phyloP scores from a whole-genome alignment of 2,329 filamentous ascomycete genomes.

The Catunica adiposa region DNA sequence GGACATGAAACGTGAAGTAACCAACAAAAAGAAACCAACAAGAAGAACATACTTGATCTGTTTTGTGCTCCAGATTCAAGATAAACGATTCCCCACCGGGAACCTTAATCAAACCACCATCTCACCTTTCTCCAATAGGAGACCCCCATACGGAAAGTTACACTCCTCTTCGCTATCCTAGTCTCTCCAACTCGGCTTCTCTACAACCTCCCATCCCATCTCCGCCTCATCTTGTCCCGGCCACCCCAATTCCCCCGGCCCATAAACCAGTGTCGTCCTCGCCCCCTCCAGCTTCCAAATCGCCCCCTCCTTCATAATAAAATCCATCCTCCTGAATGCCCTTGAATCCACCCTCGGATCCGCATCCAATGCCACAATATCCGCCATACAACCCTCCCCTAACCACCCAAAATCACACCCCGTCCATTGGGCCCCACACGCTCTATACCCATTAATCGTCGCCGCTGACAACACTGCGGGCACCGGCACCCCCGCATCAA shows the following conservation, averaged over 20 bases:
- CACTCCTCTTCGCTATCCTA: background rate
- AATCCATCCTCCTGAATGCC: constrained; percentile 31
- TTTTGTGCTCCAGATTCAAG: too few species aligned
- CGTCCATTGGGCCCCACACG: constrained; percentile 27
- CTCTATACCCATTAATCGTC: constrained; percentile 37
- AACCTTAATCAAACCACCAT: too few species aligned
- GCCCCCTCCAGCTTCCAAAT: constrained; percentile 29
- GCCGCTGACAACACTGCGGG: constrained; percentile 33
- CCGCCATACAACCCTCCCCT: constrained; percentile 31
- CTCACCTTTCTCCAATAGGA: too few species aligned
- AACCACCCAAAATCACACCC: constrained; percentile 31
- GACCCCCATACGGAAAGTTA: too few species aligned
- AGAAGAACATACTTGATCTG: too few species aligned
- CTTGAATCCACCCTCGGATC: constrained; percentile 26
- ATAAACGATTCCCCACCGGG: too few species aligned
- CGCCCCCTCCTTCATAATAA: constrained; percentile 41
- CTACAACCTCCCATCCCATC: constrained; percentile 14
- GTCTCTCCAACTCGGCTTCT: constrained; percentile 10
- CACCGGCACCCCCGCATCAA: constrained; percentile 32
- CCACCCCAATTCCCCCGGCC: background rate
- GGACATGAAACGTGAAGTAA: too few species aligned
- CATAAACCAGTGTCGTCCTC: constrained; percentile 10
- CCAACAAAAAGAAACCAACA: too few species aligned
- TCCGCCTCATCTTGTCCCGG: constrained; percentile 7
- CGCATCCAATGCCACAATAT: constrained; percentile 32